phyloP scores from a whole-genome alignment of 345 rosid species.

The Bruguiera parviflora region DNA sequence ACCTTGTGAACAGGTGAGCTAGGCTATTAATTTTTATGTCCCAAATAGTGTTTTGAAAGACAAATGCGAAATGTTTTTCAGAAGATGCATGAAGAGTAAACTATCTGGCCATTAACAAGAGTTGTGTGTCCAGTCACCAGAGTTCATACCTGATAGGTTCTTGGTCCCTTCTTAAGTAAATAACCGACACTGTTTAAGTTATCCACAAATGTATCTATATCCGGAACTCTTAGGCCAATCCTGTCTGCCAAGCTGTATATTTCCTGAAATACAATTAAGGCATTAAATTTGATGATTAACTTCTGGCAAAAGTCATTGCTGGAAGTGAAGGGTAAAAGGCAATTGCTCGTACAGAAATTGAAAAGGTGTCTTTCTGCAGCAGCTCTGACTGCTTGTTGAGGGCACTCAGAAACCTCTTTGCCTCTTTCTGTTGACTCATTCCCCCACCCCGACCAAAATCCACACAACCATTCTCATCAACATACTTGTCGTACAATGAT shows the following conservation, averaged over 20 bases:
- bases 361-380: conserved; percentile 83
- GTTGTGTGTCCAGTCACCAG: background rate
- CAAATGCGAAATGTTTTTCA: background rate
- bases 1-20: no score
- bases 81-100: background rate
- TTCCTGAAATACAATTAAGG: conserved; percentile 49
- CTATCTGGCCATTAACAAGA: background rate
- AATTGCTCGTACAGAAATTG: conserved; percentile 59
- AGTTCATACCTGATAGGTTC: conserved; percentile 70
- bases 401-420: conserved; percentile 84
- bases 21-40: no score
- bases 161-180: conserved; percentile 88
- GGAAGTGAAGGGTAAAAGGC: conserved; percentile 10
- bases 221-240: conserved; percentile 84
- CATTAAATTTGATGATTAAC: background rate
- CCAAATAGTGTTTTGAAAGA: no score
- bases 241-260: conserved; percentile 91
- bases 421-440: conserved; percentile 97
- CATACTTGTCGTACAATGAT: conserved; percentile 84
- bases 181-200: conserved; percentile 88
- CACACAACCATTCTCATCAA: conserved; percentile 86
- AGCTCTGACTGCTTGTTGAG: conserved; percentile 81
- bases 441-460: conserved; percentile 94
- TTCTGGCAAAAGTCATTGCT: conserved; percentile 13
- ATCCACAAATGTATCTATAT: conserved; percentile 74